These are phyloP conservation scores for Colletotrichum spinosum DNA, from an alignment of 2,329 filamentous ascomycete genomes.

Conservation along the genomic window DNA sequence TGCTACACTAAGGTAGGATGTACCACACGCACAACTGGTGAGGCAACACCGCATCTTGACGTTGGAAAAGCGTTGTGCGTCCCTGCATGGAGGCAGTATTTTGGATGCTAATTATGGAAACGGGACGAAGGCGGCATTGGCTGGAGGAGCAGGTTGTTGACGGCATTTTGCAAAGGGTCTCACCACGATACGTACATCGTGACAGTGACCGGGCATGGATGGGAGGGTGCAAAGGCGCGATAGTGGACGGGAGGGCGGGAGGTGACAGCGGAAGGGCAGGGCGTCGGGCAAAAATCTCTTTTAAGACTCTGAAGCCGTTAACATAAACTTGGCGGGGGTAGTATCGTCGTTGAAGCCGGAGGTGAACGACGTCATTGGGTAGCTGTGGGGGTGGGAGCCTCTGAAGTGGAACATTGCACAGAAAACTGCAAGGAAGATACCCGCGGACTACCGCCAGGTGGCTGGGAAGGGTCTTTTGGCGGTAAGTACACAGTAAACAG, in stretches of 20 bases:
- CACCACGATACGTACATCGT: slow-evolving; percentile 22
- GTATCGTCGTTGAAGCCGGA: slow-evolving; percentile 31
- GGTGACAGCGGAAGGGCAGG: slow-evolving; percentile 26
- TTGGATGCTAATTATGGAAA: slow-evolving; percentile 37
- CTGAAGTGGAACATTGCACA: slow-evolving; percentile 21
- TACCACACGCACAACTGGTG: not conserved
- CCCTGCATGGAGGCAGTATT: slow-evolving; percentile 30
- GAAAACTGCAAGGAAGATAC: slow-evolving; percentile 11
- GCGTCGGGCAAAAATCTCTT: slow-evolving; percentile 30
- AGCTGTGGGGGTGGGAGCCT: slow-evolving; percentile 32
- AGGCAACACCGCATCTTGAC: slow-evolving; percentile 29
- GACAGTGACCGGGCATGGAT: slow-evolving; percentile 2
- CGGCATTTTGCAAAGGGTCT: slow-evolving; percentile 28
- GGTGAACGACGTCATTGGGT: slow-evolving; percentile 35
- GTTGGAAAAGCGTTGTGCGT: slow-evolving; percentile 18
- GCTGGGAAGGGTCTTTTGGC: not conserved
- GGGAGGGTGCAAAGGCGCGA: slow-evolving; percentile 20
- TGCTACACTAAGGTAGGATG: too few species aligned
- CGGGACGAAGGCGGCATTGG: slow-evolving; percentile 34
- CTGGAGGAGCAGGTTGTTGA: slow-evolving; percentile 25
- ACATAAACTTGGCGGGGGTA: slow-evolving; percentile 36
- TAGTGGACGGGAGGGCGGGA: slow-evolving; percentile 25
- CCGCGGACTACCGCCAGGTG: slow-evolving; percentile 10
- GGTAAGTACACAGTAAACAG: slow-evolving; percentile 10
- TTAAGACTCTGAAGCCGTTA: slow-evolving; percentile 28